Percentiles rank a stretch among this genome's conserved stretches.
phyloP scores from a whole-genome alignment of 805 yeast genomes.

The Ogataea methanolica region DNA sequence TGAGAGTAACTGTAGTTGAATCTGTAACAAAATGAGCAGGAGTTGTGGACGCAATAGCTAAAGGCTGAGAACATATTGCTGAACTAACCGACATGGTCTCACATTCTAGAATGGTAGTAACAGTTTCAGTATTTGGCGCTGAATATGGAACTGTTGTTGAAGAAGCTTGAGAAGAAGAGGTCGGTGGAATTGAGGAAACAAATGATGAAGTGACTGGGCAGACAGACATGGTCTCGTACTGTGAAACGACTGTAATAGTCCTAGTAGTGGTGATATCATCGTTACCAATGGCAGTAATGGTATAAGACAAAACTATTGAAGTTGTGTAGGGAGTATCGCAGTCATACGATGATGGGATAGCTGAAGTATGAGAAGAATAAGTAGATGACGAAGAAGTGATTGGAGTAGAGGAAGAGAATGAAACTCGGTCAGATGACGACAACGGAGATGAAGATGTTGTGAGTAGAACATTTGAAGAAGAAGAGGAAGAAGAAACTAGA shows the following conservation, averaged over 20 bases:
- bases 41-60: neutral
- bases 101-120: neutral
- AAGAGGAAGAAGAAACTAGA: too few species aligned
- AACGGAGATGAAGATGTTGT: too few species aligned
- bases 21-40: neutral
- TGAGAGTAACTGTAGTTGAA: neutral
- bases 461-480: too few species aligned
- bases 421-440: neutral
- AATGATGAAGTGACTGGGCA: neutral
- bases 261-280: neutral
- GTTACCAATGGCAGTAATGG: neutral
- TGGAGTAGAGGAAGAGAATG: slow-evolving; percentile 1
- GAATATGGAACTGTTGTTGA: too few species aligned
- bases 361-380: neutral
- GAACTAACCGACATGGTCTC: neutral
- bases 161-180: too few species aligned
- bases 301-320: neutral
- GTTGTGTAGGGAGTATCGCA: neutral
- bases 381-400: neutral
- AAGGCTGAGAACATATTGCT: neutral
- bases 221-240: neutral
- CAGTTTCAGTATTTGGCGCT: neutral
- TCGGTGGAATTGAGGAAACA: neutral
- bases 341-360: neutral
- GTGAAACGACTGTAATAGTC: neutral